Conservation (phyloP, 805 yeast species). For the Wickerhamomyces bisporus region DNA sequence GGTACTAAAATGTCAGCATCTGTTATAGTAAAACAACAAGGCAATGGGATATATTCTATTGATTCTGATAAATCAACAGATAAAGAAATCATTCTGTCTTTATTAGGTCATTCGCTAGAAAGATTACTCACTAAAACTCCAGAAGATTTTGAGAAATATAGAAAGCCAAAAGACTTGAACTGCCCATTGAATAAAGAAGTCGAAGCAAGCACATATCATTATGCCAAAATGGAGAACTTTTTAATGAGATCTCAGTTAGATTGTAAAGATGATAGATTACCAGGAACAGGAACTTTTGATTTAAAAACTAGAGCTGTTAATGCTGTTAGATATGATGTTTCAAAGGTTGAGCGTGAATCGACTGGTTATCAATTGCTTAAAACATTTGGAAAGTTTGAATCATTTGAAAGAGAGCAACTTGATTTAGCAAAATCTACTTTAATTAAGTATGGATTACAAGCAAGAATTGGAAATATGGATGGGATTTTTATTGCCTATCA, state of each 20-base stretch:
- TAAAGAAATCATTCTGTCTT: constrained; percentile 60
- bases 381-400: constrained; percentile 61
- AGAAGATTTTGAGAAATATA: constrained; percentile 40
- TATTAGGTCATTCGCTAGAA: constrained; percentile 78
- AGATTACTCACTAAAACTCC: constrained; percentile 60
- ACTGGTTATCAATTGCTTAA: constrained; percentile 65
- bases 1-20: constrained; percentile 50
- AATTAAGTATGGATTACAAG: constrained; percentile 84
- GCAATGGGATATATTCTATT: constrained; percentile 48
- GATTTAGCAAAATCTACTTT: constrained; percentile 75
- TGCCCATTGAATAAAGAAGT: constrained; percentile 12
- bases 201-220: constrained; percentile 51
- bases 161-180: constrained; percentile 11
- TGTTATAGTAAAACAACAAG: constrained; percentile 44
- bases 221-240: constrained; percentile 62
- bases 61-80: constrained; percentile 67
- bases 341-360: constrained; percentile 35
- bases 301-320: constrained; percentile 88
- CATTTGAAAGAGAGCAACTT: constrained; percentile 73
- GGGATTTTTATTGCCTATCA: constrained; percentile 93
- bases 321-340: constrained; percentile 73
- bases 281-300: constrained; percentile 91
- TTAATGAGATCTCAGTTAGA: constrained; percentile 89
- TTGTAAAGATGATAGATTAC: constrained; percentile 68
- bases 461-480: constrained; percentile 94